Conservation (phyloP, 1,139 yeast species). For the Tardiomyces blankii region DNA sequence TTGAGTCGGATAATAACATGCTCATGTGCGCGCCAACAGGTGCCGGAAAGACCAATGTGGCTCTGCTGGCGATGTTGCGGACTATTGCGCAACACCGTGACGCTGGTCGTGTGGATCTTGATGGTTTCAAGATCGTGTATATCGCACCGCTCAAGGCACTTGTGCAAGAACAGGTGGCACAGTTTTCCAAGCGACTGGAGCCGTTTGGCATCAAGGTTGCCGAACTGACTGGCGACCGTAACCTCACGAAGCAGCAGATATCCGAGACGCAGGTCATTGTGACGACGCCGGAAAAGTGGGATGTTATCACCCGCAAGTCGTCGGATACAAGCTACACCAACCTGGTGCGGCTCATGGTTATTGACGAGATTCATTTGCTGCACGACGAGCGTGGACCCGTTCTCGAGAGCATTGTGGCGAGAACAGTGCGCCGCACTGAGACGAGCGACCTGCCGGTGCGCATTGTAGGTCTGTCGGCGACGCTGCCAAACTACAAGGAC, state of each 20-base stretch:
- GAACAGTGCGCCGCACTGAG: slow-evolving; percentile 46
- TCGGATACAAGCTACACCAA: slow-evolving; percentile 52
- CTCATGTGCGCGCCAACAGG: slow-evolving; percentile 96
- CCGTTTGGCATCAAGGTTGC: slow-evolving; percentile 63
- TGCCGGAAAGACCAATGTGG: slow-evolving; percentile 96
- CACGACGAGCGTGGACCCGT: slow-evolving; percentile 97
- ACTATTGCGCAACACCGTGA: not conserved
- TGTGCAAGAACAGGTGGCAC: slow-evolving; percentile 91
- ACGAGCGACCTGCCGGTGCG: slow-evolving; percentile 32
- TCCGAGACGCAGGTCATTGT: slow-evolving; percentile 72
- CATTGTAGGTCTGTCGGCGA: slow-evolving; percentile 84
- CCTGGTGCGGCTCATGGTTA: slow-evolving; percentile 49
- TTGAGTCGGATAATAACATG: slow-evolving; percentile 57
- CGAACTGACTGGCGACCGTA: slow-evolving; percentile 88
- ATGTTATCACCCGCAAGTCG: slow-evolving; percentile 77
- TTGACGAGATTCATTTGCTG: slow-evolving; percentile 87
- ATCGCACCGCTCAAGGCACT: slow-evolving; percentile 92
- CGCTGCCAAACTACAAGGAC: slow-evolving; percentile 81
- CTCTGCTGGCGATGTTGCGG: slow-evolving; percentile 64
- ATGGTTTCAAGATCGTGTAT: slow-evolving; percentile 68
- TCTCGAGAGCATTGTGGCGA: slow-evolving; percentile 72
- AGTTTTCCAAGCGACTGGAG: slow-evolving; percentile 60
- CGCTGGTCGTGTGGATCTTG: slow-evolving; percentile 29
- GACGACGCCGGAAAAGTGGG: slow-evolving; percentile 97
- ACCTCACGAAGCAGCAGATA: slow-evolving; percentile 67